Evolutionary conservation across 2,329 filamentous ascomycete species (phyloP), one percentile per base, ranked within the genome.

Genomic region (Cercospora zeae-maydis): DNA sequence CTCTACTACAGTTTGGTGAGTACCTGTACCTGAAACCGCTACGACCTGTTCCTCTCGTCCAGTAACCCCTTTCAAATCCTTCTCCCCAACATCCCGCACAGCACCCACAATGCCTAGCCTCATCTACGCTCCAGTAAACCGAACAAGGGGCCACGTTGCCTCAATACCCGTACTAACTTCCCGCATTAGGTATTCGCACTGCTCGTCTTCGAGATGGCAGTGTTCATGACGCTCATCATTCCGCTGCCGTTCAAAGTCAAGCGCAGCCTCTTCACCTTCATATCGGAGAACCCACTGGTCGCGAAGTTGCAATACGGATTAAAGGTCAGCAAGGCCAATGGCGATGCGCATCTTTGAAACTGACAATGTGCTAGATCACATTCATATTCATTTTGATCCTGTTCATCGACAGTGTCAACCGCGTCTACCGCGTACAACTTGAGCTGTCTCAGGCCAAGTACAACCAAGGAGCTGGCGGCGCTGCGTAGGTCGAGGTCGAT

Each of bases 371-470:
- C 8, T 67, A 88, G 86, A 99, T 99, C 62, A 96, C 92, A 1
- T 99, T 99, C 77, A 93, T 99, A 76, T 99, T 99, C 82, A 98
- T 99, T 74, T 83, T 98, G 63, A 96, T 99, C 68, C 88, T 99
- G 69, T 99, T 99, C 81, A 86, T 98, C 73, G 95, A 99, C 81
- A 96, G 92, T 75, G 93, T 98, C 78, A 90, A 89, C 78, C 91
- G 95, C 68, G 95, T 99, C 74, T 99, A 97, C 79, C 91, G 95
- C 66, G 95, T 99, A 60, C 93, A 98, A 80, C 80, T 95, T 67
- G 95, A 99, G 81, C 83, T 98, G 62, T 82, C 87, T 52, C 82
- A 87, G 58, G 88, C 90, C 64, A 92, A 95, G 74, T 82, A 85
- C 68, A 77, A 79, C 42, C 71, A 69, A 39, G 75, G 74, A 64